phyloP scores from a whole-genome alignment of 345 rosid genomes.

The Heritiera fomes region DNA sequence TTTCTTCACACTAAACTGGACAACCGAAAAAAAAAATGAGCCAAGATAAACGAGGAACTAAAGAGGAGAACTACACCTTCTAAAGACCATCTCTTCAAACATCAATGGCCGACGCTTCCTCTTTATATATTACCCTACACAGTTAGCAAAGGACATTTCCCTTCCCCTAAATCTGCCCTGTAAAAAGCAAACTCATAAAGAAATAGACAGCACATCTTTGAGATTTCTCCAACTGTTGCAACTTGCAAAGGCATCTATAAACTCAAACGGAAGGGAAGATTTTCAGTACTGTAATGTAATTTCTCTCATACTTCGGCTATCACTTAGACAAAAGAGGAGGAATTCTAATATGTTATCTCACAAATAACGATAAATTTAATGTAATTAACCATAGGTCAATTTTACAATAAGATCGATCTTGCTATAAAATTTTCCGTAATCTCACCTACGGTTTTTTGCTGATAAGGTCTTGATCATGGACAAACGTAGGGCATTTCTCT shows the following conservation, averaged over 20 bases:
- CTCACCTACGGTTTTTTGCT: constrained; percentile 35
- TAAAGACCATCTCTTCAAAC: neutral
- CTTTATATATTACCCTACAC: neutral
- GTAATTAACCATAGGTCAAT: too few relatives aligned
- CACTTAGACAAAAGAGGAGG: neutral
- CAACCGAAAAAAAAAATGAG: neutral
- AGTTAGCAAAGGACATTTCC: neutral
- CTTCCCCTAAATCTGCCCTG: neutral
- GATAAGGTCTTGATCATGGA: constrained; percentile 17
- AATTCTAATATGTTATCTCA: neutral
- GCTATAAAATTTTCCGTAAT: too few relatives aligned
- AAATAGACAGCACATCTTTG: neutral
- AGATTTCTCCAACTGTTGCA: neutral
- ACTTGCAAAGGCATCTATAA: neutral
- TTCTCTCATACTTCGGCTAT: neutral
- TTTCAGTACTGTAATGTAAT: neutral
- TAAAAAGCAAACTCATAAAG: neutral
- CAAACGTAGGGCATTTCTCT: constrained; percentile 33
- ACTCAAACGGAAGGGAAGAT: neutral
- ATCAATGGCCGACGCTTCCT: neutral
- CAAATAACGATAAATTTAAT: neutral
- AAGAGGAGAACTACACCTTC: neutral
- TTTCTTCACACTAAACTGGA: neutral
- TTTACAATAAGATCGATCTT: too few relatives aligned
- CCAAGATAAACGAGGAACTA: neutral